These are phyloP conservation scores for Suhomyces bribrorum DNA, from an alignment of 1,139 yeast species.

Conservation along the genomic window DNA sequence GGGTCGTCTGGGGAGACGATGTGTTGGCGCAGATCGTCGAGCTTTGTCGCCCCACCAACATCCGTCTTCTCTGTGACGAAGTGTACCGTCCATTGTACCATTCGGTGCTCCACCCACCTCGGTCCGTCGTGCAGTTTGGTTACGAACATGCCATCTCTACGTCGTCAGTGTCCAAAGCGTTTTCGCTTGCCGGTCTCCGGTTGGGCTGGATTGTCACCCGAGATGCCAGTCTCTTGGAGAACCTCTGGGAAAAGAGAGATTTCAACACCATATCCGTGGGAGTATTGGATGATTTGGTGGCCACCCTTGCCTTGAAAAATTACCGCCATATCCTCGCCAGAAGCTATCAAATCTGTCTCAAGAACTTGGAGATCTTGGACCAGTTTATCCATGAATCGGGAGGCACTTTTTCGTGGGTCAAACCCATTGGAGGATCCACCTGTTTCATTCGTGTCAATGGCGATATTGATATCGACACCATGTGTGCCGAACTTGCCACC, in stretches of 20 bases:
- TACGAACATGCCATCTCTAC: constrained; percentile 50
- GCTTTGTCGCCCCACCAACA: constrained; percentile 33
- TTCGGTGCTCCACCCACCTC: constrained; percentile 31
- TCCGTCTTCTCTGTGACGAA: constrained; percentile 52
- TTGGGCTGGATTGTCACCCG: constrained; percentile 54
- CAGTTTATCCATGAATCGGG: constrained; percentile 31
- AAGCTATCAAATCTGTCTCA: constrained; percentile 38
- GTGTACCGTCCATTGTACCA: constrained; percentile 59
- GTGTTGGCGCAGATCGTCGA: constrained; percentile 37
- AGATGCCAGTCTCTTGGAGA: constrained; percentile 30
- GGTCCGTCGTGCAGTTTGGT: constrained; percentile 44
- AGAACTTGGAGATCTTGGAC: constrained; percentile 38
- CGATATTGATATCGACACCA: constrained; percentile 29
- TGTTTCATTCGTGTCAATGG: constrained; percentile 40
- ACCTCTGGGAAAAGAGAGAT: constrained; percentile 46
- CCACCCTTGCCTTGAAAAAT: constrained; percentile 44
- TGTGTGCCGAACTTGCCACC: constrained; percentile 41
- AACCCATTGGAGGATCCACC: constrained; percentile 54
- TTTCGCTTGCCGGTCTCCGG: constrained; percentile 56
- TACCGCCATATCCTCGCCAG: constrained; percentile 36
- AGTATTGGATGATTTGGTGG: constrained; percentile 49
- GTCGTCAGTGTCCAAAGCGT: constrained; percentile 57
- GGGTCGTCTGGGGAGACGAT: constrained; percentile 43
- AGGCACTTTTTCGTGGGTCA: constrained; percentile 40
- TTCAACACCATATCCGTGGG: constrained; percentile 56